Percentiles rank a stretch among this genome's conserved stretches.
Evolutionary conservation across 352 stramenopile genomes (phyloP).

Genomic region (Globisporangium cystogenes): DNA sequence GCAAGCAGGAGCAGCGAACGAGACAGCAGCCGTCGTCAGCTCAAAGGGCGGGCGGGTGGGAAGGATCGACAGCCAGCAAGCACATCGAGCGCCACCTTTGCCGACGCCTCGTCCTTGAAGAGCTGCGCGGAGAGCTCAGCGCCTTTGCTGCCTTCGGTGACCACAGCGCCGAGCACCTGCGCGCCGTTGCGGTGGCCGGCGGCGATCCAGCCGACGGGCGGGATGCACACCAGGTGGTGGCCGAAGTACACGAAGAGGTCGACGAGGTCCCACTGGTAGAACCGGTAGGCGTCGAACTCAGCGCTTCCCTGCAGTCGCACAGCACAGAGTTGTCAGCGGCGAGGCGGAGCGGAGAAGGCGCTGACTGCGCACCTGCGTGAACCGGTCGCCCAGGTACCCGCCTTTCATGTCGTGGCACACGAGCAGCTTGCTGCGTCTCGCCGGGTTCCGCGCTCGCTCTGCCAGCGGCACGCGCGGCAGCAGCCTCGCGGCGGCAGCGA

Average conservation of each 20-base stretch:
- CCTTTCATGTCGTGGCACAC: conserved; percentile 55
- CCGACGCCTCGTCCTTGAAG: conserved; percentile 19
- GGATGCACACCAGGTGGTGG: conserved; percentile 42
- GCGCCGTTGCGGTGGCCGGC: conserved; percentile 41
- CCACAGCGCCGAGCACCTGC: conserved; percentile 38
- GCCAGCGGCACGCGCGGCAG: conserved; percentile 21
- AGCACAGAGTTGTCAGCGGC: neutral
- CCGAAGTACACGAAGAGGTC: conserved; percentile 59
- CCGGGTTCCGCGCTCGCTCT: conserved; percentile 14
- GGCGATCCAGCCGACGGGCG: conserved; percentile 34
- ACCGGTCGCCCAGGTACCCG: conserved; percentile 35
- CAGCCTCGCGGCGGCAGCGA: neutral
- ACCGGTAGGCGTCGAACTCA: conserved; percentile 31
- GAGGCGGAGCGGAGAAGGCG: neutral
- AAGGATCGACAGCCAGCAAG: neutral
- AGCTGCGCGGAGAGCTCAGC: conserved; percentile 20
- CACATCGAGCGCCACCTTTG: conserved; percentile 17
- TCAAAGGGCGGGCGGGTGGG: neutral
- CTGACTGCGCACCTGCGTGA: conserved; percentile 18
- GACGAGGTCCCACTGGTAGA: conserved; percentile 53
- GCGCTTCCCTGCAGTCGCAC: conserved; percentile 14
- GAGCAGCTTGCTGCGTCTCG: conserved; percentile 38
- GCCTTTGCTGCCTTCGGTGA: conserved; percentile 34
- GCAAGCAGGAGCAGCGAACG: neutral
- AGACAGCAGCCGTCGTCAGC: neutral